phyloP scores from a whole-genome alignment of 2,329 filamentous ascomycete species.

The Falciphora oryzae region DNA sequence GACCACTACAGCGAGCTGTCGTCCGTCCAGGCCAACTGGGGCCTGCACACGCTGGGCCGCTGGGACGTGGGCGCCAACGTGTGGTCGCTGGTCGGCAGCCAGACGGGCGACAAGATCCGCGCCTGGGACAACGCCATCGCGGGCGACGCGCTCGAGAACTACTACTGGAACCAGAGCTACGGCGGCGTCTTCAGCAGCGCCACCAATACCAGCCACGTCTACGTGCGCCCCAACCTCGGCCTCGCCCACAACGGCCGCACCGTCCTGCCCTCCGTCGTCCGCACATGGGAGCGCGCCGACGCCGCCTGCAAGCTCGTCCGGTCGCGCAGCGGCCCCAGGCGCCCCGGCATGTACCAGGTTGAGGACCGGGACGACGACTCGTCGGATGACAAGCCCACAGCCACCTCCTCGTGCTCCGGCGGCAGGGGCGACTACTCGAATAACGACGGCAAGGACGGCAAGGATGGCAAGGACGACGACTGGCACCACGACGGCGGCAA shows the following conservation, averaged over 20 bases:
- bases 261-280: slow-evolving; percentile 18
- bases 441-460: background rate
- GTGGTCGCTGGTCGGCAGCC: slow-evolving; percentile 52
- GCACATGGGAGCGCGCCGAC: slow-evolving; percentile 16
- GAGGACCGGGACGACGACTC: no score
- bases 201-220: slow-evolving; percentile 16
- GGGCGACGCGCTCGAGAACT: slow-evolving; percentile 11
- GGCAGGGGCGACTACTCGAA: background rate
- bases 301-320: background rate
- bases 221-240: slow-evolving; percentile 20
- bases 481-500: background rate
- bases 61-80: slow-evolving; percentile 70
- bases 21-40: slow-evolving; percentile 66
- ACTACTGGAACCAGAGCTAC: slow-evolving; percentile 23
- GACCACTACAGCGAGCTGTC: slow-evolving; percentile 66
- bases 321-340: background rate
- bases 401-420: slow-evolving; percentile 31
- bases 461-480: background rate
- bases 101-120: slow-evolving; percentile 49
- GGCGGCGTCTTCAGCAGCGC: slow-evolving; percentile 23
- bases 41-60: slow-evolving; percentile 61
- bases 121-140: slow-evolving; percentile 12
- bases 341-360: background rate
- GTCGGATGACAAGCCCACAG: slow-evolving; percentile 37
- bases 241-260: slow-evolving; percentile 20